These are phyloP conservation scores for Delonix regia DNA, from an alignment of 306 rosid genomes.

Conservation along the genomic window DNA sequence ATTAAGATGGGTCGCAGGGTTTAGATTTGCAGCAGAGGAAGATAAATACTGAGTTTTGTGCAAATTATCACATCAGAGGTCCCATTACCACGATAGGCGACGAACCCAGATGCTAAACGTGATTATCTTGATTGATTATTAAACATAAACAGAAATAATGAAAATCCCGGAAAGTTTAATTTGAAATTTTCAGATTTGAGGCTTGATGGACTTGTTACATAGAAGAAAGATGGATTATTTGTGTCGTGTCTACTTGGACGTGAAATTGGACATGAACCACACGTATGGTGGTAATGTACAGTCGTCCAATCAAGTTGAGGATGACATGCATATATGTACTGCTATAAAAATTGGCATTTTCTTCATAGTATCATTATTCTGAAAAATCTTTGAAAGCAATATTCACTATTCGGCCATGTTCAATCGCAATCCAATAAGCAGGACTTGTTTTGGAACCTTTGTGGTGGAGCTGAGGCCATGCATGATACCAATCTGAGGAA, in stretches of 20 bases:
- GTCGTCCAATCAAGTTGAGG: constrained; percentile 28
- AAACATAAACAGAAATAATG: background rate
- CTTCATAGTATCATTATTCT: constrained; percentile 3
- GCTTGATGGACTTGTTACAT: background rate
- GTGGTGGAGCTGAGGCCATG: constrained; percentile 10
- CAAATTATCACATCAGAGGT: constrained; percentile 54
- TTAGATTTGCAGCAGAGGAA: constrained; percentile 21
- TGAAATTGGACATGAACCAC: constrained; percentile 40
- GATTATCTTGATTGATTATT: background rate
- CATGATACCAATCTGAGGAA: background rate
- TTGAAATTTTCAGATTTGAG: background rate
- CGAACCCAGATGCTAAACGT: background rate
- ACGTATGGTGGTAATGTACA: constrained; percentile 19
- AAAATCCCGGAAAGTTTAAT: background rate
- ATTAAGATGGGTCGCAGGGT: constrained; percentile 7
- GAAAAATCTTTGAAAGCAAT: constrained; percentile 22
- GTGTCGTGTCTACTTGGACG: constrained; percentile 26
- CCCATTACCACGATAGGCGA: too few species aligned
- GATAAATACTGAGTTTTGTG: constrained; percentile 35
- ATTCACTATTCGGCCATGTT: constrained; percentile 33
- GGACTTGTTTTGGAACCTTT: constrained; percentile 20
- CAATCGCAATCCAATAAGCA: constrained; percentile 44
- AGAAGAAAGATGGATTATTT: constrained; percentile 20
- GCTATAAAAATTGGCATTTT: constrained; percentile 38
- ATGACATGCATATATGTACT: constrained; percentile 33